These are phyloP conservation scores for Amphichorda felina DNA, from an alignment of 2,329 filamentous ascomycete genomes.

Conservation along the genomic window DNA sequence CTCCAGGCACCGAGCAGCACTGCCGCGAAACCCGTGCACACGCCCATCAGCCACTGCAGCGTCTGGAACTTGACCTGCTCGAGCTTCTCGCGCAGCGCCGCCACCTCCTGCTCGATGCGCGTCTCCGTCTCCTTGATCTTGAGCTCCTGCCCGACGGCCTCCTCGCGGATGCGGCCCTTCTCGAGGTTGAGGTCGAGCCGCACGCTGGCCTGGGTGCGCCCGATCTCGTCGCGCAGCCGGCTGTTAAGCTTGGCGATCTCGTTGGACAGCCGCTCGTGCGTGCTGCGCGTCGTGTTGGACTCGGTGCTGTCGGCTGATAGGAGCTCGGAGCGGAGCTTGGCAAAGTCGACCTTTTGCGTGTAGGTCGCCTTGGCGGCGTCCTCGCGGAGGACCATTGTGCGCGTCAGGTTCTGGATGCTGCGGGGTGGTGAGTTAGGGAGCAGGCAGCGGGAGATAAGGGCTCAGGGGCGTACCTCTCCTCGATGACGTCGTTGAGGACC, in stretches of 20 bases:
- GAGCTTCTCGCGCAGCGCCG: slow-evolving; percentile 77
- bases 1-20: slow-evolving; percentile 59
- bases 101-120: slow-evolving; percentile 95
- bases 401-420: slow-evolving; percentile 90
- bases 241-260: slow-evolving; percentile 90
- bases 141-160: slow-evolving; percentile 91
- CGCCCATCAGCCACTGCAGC: slow-evolving; percentile 94
- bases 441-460: neutral
- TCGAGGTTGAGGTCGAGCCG: slow-evolving; percentile 89
- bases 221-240: slow-evolving; percentile 83
- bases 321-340: slow-evolving; percentile 89
- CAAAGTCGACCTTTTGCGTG: slow-evolving; percentile 92
- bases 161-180: slow-evolving; percentile 91
- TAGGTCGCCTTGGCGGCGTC: slow-evolving; percentile 74
- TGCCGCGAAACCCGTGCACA: slow-evolving; percentile 56
- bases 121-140: slow-evolving; percentile 99
- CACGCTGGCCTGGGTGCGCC: slow-evolving; percentile 85
- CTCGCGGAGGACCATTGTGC: slow-evolving; percentile 95
- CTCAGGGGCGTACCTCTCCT: slow-evolving; percentile 61
- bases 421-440: neutral
- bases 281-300: slow-evolving; percentile 73
- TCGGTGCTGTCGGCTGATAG: slow-evolving; percentile 87
- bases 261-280: slow-evolving; percentile 86
- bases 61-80: slow-evolving; percentile 98
- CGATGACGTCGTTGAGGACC: slow-evolving; percentile 89